These are phyloP conservation scores for Kwoniella heveanensis DNA, from an alignment of 768 basidiomycete genomes.

Conservation along the genomic window DNA sequence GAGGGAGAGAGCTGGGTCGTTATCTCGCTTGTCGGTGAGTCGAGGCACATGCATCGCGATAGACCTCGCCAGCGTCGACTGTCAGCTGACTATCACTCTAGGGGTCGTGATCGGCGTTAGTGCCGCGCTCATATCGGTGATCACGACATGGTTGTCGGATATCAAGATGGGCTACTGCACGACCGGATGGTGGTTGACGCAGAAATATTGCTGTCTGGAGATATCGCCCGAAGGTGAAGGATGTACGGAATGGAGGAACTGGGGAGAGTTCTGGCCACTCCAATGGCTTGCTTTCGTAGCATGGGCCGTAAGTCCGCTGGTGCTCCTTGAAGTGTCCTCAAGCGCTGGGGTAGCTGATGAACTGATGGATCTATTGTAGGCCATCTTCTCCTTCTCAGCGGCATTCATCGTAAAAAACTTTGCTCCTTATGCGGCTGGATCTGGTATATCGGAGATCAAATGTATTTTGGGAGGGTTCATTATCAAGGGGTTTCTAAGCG, in stretches of 20 bases:
- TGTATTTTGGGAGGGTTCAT: slow-evolving; percentile 95
- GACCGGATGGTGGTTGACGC: slow-evolving; percentile 97
- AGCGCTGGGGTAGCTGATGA: no score
- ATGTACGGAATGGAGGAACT: slow-evolving; percentile 85
- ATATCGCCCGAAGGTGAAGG: slow-evolving; percentile 72
- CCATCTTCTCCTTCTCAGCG: slow-evolving; percentile 77
- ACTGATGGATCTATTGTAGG: no score
- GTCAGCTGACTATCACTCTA: no score
- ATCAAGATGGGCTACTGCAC: slow-evolving; percentile 95
- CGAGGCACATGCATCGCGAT: no score
- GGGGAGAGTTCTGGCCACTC: slow-evolving; percentile 71
- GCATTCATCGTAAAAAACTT: slow-evolving; percentile 84
- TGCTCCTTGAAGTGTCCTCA: neutral
- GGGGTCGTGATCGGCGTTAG: slow-evolving; percentile 89
- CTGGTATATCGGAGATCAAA: slow-evolving; percentile 98
- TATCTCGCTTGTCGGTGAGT: slow-evolving; percentile 82
- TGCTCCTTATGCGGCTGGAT: slow-evolving; percentile 94
- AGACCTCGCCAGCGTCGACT: no score
- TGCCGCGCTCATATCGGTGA: slow-evolving; percentile 91
- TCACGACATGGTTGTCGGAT: slow-evolving; percentile 96
- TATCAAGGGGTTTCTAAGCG: slow-evolving; percentile 92
- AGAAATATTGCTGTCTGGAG: slow-evolving; percentile 98
- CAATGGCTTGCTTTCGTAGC: slow-evolving; percentile 81
- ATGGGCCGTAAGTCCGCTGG: slow-evolving; percentile 71
- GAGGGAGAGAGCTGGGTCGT: slow-evolving; percentile 91